Evolutionary conservation across 805 yeast species (phyloP), one percentile per base, ranked within the genome.

Genomic region (Cyberlindnera maclurae): DNA sequence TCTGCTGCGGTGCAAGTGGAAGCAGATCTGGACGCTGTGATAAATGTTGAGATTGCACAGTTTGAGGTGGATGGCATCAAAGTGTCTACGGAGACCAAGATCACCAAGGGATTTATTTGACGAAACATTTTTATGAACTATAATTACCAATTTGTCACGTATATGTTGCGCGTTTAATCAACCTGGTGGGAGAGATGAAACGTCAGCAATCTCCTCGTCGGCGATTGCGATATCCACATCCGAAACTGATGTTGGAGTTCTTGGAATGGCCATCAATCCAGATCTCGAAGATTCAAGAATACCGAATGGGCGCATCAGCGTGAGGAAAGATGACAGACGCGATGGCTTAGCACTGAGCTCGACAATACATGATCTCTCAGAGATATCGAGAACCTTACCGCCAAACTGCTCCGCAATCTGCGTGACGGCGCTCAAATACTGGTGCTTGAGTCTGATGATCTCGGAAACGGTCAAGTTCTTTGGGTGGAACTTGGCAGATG

Each of bases 251-350:
- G 57, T 55, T 31, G 96, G 96, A 36, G 97, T 86, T 74, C 97
- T 81, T 57, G 97, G 94, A 55, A 93, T 73, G 9, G 97, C 98
- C 90, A 93, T 88, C 94, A 90, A 86, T 67, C 98, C 98, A 18
- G 95, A 82, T 67, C 98, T 78, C 32, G 97, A 96, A 54, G 90
- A 83, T 66, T 93, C 98, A 56, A 93, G 73, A 42, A 93, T 80
- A 57, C 98, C 98, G 58, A 93, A 93, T 33, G 98, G 98, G 61
- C 87, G 93, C 58, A 89, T 71, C 58, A 93, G 76, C 46, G 83
- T 84, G 58, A 93, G 76, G 62, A 89, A 89, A 30, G 94, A 79
- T 32, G 90, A 71, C 47, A 93, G 73, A 63, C 97, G 78, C 38
- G 84, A 77, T 28, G 97, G 98, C 61, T 90, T 89, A 38, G 97